phyloP scores from a whole-genome alignment of 2,329 filamentous ascomycete species.

The Dactylellina drechsleri region DNA sequence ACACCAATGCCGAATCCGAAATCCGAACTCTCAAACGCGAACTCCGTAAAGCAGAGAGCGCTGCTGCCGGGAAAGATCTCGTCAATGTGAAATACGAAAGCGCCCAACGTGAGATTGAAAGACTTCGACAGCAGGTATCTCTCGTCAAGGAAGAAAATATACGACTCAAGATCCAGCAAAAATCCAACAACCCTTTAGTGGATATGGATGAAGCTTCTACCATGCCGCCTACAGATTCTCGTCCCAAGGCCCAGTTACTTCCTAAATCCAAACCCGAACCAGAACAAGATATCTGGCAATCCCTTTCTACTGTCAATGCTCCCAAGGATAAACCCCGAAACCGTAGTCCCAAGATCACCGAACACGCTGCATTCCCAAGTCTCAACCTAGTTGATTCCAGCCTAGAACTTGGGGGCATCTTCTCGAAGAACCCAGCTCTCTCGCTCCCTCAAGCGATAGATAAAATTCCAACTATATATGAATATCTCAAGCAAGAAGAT shows the following conservation, averaged over 20 bases:
- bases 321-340: conserved; percentile 39
- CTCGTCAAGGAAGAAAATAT: conserved; percentile 51
- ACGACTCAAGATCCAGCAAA: conserved; percentile 39
- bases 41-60: conserved; percentile 48
- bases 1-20: conserved; percentile 40
- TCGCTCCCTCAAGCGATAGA: conserved; percentile 11
- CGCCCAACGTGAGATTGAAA: conserved; percentile 45
- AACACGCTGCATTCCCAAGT: conserved; percentile 46
- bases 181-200: conserved; percentile 11
- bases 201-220: conserved; percentile 31
- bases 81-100: conserved; percentile 30
- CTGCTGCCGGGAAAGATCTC: conserved; percentile 48
- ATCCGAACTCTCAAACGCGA: conserved; percentile 45
- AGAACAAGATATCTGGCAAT: conserved; percentile 39
- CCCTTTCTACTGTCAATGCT: conserved; percentile 28
- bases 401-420: conserved; percentile 39
- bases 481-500: conserved; percentile 36
- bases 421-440: conserved; percentile 18
- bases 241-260: background rate
- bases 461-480: conserved; percentile 31
- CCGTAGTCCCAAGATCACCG: conserved; percentile 38
- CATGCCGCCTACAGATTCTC: conserved; percentile 13
- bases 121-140: conserved; percentile 39
- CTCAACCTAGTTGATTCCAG: conserved; percentile 36
- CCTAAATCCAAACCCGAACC: background rate